Evolutionary conservation across 768 basidiomycete genomes (phyloP), one percentile per base, ranked within the genome.

Genomic region (button mushroom (Agaricus bisporus)): DNA sequence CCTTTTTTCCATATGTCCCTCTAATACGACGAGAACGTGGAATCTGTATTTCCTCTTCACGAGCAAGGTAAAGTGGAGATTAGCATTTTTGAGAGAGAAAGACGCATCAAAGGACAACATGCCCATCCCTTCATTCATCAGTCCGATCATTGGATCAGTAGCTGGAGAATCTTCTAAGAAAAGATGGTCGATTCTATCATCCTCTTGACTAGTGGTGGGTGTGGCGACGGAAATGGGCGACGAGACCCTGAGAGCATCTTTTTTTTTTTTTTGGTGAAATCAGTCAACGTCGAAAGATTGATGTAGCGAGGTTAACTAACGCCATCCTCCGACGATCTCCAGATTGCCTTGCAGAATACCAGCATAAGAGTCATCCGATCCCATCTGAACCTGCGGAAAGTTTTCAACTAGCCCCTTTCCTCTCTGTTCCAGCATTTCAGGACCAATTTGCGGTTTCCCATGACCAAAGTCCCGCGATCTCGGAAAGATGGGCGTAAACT

Each of bases 321-420:
- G 64, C 83, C 85, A 85, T 26, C 85, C 86, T 64, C 80, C 74
- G 1, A 86, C 76, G 32, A 86, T 60, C 8, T 74, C 67, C 72
- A 88, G 76, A 62, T 80, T 78, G 47, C 74, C 72, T 32, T 61
- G 62, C n/a, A 73, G 67, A 5, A 80, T 56, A 45, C 80, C 76
- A 3, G 65, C 66, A 20, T 78, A 75, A 35, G 73, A 67, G 45
- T 76, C 69, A 39, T 60, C 61, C 1, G 59, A 57, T 32, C 57
- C 49, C 11, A 54, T 37, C 15, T 49, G 44, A 0, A 46, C 51
- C 12, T 45, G 25, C 14, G 56, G 49, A 41, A 56, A 46, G 17
- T 57, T 42, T 25, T 59, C 53, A 0, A 44, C 18, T n/a, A 62
- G 51, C 12, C 48, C 42, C 42, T 59, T 54, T 17, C 60, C 43